These are phyloP conservation scores for Amanita thiersii DNA, from an alignment of 768 basidiomycete species.

Conservation along the genomic window DNA sequence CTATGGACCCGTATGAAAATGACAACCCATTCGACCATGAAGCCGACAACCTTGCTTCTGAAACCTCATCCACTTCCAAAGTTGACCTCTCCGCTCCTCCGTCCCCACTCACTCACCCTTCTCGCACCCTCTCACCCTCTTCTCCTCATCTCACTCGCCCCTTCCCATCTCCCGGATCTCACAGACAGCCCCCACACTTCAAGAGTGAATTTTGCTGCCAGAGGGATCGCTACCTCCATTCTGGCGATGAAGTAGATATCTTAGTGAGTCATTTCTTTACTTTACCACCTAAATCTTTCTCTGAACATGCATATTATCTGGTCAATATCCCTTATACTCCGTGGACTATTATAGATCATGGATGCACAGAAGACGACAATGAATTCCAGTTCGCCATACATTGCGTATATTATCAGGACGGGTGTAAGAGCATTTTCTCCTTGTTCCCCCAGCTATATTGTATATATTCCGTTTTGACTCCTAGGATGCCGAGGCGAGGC, in stretches of 20 bases:
- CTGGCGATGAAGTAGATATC: slow-evolving; percentile 77
- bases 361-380: slow-evolving; percentile 94
- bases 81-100: slow-evolving; percentile 52
- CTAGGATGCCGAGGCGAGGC: slow-evolving; percentile 74
- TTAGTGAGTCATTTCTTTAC: slow-evolving; percentile 36
- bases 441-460: neutral
- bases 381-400: slow-evolving; percentile 85
- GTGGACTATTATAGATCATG: slow-evolving; percentile 58
- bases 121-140: slow-evolving; percentile 39
- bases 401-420: slow-evolving; percentile 86
- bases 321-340: slow-evolving; percentile 9
- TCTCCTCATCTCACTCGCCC: slow-evolving; percentile 33
- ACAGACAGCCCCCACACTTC: slow-evolving; percentile 42
- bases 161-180: slow-evolving; percentile 51
- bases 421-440: slow-evolving; percentile 47
- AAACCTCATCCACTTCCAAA: slow-evolving; percentile 45
- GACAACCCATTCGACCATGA: slow-evolving; percentile 62
- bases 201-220: slow-evolving; percentile 77
- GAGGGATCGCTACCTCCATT: slow-evolving; percentile 71
- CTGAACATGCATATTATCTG: neutral
- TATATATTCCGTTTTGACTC: slow-evolving; percentile 7
- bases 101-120: slow-evolving; percentile 40
- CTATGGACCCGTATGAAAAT: slow-evolving; percentile 49
- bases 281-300: neutral
- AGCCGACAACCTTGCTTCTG: slow-evolving; percentile 33